Conservation (phyloP, 495 filamentous ascomycete genomes). For the Umbilicaria muhlenbergii region DNA sequence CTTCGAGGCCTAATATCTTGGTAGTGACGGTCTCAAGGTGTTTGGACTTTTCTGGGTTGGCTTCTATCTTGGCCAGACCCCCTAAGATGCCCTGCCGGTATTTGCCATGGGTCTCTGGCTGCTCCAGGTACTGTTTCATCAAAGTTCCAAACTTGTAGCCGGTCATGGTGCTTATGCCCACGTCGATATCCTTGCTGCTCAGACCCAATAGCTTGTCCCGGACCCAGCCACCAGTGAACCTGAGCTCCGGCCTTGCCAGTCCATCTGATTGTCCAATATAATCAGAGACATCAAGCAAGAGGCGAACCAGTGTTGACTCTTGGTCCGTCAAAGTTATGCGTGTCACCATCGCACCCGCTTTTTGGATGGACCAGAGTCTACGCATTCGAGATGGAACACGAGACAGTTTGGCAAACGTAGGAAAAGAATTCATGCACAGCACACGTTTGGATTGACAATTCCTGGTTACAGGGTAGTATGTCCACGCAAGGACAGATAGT, state of each 20-base stretch:
- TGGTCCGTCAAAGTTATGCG: constrained; percentile 43
- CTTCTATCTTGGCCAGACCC: constrained; percentile 58
- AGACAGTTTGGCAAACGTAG: no score
- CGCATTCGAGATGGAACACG: no score
- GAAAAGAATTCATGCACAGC: no score
- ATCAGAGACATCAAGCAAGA: constrained; percentile 60
- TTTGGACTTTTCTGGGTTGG: constrained; percentile 95
- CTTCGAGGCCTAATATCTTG: constrained; percentile 69
- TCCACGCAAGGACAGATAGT: no score
- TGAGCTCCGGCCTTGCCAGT: constrained; percentile 32
- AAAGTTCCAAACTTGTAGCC: constrained; percentile 62
- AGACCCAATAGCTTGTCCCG: constrained; percentile 83
- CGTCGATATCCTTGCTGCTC: constrained; percentile 81
- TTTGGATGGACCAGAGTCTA: no score
- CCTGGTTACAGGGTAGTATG: no score
- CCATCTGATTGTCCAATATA: constrained; percentile 43
- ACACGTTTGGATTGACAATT: no score
- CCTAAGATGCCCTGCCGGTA: constrained; percentile 37
- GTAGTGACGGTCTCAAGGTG: constrained; percentile 89
- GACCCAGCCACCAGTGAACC: constrained; percentile 97
- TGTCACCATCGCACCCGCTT: constrained; percentile 2
- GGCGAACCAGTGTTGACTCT: constrained; percentile 49
- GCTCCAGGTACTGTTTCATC: constrained; percentile 44
- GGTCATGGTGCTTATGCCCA: constrained; percentile 89
- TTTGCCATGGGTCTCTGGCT: constrained; percentile 21